Evolutionary conservation across 371 early-diverging fungal species (phyloP), one percentile per base, ranked within the genome.

Genomic region (Batrachochytrium dendrobatidis): DNA sequence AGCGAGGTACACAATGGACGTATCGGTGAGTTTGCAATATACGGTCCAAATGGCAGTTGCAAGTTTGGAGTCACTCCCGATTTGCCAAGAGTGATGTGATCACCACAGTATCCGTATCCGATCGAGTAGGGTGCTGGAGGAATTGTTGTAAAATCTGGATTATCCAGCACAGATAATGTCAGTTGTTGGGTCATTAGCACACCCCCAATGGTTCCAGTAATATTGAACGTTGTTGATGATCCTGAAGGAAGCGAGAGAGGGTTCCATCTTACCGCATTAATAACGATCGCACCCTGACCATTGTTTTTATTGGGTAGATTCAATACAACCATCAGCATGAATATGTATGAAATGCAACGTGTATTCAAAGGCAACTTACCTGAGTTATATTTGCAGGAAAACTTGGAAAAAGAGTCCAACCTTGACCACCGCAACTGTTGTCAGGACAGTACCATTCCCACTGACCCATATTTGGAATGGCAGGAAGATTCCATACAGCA

Each of bases 361-460:
- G 3, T 26, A 7, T 45, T 12, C 6, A n/a, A n/a, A n/a, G n/a
- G n/a, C n/a, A 20, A 3, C 25, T 55, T 20, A 33, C 52, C 0
- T 25, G 52, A 18, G 18, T 18, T 33, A 58, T 34, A 31, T 26
- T 43, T 17, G 15, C 18, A 29, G 35, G 0, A 3, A 15, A 5
- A 3, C 35, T 18, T 24, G 55, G 39, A 22, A 35, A 0, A 15
- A 17, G 20, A 20, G 43, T 18, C 55, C 20, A n/a, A 5, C 20
- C 1, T 5, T 17, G 33, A 20, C 43, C 33, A 18, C 25, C 7
- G 25, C 33, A 55, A 10, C 12, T 3, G 12, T 48, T 8, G 28
- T 55, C 55, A 25, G 55, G 55, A 22, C 55, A 55, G 29, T 55
- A 55, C 55, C 55, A 55, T 34, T 55, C 55, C 55, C 55, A 55